These are phyloP conservation scores for Esteya vermicola DNA, from an alignment of 2,329 filamentous ascomycete genomes.

Conservation along the genomic window DNA sequence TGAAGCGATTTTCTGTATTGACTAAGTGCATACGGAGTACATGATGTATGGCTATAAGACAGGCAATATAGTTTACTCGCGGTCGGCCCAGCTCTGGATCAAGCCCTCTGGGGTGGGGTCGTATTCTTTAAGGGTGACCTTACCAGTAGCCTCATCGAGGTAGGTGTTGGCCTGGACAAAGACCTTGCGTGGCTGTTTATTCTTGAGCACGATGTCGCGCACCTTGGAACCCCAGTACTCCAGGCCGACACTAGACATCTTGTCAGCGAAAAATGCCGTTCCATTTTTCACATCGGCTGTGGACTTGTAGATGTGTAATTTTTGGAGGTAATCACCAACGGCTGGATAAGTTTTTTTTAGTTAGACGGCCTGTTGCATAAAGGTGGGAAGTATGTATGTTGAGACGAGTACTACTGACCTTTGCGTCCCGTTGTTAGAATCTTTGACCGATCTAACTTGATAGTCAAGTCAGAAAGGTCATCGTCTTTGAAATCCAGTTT, in stretches of 20 bases:
- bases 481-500: conserved; percentile 60
- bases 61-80: too few relatives aligned
- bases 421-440: conserved; percentile 72
- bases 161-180: conserved; percentile 91
- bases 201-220: conserved; percentile 57
- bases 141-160: conserved; percentile 50
- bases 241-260: conserved; percentile 64
- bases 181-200: conserved; percentile 75
- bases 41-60: too few relatives aligned
- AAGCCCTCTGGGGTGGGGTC: conserved; percentile 68
- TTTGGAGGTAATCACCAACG: conserved; percentile 76
- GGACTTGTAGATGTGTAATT: conserved; percentile 83
- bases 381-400: neutral
- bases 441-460: conserved; percentile 72
- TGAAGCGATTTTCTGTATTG: too few relatives aligned
- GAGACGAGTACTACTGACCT: conserved; percentile 25
- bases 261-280: conserved; percentile 61
- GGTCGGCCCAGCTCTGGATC: conserved; percentile 67
- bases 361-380: neutral
- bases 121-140: conserved; percentile 72
- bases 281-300: conserved; percentile 72
- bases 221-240: conserved; percentile 77
- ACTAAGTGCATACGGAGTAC: too few relatives aligned
- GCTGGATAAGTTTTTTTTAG: too few relatives aligned
- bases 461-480: conserved; percentile 66